These are phyloP conservation scores for Phaeomoniella chlamydospora DNA, from an alignment of 2,329 filamentous ascomycete species.

Conservation along the genomic window DNA sequence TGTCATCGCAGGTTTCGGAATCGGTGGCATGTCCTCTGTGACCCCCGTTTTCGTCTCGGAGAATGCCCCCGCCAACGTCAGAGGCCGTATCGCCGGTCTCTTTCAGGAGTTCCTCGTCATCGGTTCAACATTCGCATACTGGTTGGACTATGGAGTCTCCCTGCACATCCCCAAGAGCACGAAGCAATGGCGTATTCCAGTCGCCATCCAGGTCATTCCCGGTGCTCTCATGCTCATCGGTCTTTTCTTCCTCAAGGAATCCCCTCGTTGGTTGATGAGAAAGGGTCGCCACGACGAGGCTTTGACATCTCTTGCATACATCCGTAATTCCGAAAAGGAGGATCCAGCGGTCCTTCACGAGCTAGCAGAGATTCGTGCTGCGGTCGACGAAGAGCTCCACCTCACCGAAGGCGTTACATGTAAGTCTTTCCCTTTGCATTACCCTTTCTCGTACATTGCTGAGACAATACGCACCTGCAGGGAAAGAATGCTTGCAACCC, in stretches of 20 bases:
- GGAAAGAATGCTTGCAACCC: conserved; percentile 21
- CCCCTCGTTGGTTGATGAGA: conserved; percentile 38
- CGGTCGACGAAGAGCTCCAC: conserved; percentile 25
- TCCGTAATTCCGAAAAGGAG: conserved; percentile 13
- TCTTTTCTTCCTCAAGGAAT: conserved; percentile 37
- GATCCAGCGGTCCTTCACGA: conserved; percentile 17
- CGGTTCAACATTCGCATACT: conserved; percentile 34
- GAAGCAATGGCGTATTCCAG: conserved; percentile 38
- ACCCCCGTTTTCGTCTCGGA: conserved; percentile 22
- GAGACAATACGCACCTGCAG: not conserved
- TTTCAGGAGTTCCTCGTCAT: conserved; percentile 23
- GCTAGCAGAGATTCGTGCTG: conserved; percentile 23
- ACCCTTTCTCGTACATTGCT: not conserved
- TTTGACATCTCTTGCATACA: conserved; percentile 19
- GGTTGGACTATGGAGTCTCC: conserved; percentile 37
- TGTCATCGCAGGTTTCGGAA: conserved; percentile 20
- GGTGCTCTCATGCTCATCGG: conserved; percentile 33
- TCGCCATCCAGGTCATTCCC: conserved; percentile 37
- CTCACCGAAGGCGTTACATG: conserved; percentile 25
- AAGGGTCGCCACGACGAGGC: conserved; percentile 34
- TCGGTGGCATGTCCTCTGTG: conserved; percentile 23
- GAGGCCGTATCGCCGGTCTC: conserved; percentile 20
- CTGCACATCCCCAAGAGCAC: conserved; percentile 27
- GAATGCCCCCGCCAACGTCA: conserved; percentile 16
- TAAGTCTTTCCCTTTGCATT: not conserved